phyloP scores from a whole-genome alignment of 1,284 basidiomycete genomes.

The Coniophora puteana region DNA sequence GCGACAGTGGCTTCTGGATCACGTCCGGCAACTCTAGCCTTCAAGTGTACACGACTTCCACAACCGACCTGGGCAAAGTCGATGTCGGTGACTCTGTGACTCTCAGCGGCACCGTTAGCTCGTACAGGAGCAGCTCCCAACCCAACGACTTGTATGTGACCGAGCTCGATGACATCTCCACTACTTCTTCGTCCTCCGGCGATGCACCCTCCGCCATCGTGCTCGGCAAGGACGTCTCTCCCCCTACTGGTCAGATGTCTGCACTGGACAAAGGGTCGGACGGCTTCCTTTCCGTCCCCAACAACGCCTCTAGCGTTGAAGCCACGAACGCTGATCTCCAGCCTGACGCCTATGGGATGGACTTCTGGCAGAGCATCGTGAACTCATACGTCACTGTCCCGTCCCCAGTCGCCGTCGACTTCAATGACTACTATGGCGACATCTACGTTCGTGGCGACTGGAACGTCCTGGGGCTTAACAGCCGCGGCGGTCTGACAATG shows the following conservation, averaged over 20 bases:
- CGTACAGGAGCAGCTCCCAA: constrained; percentile 42
- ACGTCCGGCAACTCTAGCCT: constrained; percentile 50
- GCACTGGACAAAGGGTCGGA: constrained; percentile 49
- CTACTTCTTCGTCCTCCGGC: constrained; percentile 44
- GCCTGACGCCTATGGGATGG: constrained; percentile 50
- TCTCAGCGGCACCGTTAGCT: constrained; percentile 43
- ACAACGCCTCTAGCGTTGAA: constrained; percentile 48
- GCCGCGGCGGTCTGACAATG: constrained; percentile 54
- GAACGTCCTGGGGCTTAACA: constrained; percentile 53
- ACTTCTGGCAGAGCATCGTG: constrained; percentile 65
- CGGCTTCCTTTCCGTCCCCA: constrained; percentile 53
- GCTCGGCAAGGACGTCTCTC: constrained; percentile 52
- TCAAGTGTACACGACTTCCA: constrained; percentile 43
- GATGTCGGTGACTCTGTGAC: constrained; percentile 48
- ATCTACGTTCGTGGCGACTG: constrained; percentile 61
- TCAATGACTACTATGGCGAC: constrained; percentile 52
- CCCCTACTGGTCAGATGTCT: constrained; percentile 48
- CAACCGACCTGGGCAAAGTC: constrained; percentile 34
- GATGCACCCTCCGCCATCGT: constrained; percentile 45
- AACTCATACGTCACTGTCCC: constrained; percentile 57
- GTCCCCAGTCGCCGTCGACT: constrained; percentile 44
- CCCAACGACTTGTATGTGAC: constrained; percentile 49
- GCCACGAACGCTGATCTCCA: constrained; percentile 43
- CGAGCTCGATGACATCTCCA: constrained; percentile 43
- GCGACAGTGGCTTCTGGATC: constrained; percentile 51